These are phyloP conservation scores for Ulmus americana DNA, from an alignment of 331 rosid species.

Conservation along the genomic window DNA sequence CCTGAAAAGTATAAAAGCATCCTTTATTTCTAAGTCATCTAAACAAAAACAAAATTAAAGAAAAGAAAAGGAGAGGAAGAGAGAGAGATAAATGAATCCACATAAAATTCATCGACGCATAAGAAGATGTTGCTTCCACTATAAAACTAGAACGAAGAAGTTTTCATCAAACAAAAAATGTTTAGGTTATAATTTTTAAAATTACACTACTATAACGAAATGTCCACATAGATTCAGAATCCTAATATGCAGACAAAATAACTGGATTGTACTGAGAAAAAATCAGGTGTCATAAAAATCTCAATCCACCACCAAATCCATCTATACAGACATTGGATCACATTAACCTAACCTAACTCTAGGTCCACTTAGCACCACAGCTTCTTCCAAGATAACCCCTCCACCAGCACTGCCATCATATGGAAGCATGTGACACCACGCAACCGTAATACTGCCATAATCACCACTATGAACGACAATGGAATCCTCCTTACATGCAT, in stretches of 20 bases:
- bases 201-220: too few species aligned
- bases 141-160: too few species aligned
- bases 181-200: too few species aligned
- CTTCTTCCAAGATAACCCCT: not conserved
- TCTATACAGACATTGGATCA: not conserved
- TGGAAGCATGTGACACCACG: not conserved
- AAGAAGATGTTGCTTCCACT: too few species aligned
- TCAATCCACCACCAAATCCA: not conserved
- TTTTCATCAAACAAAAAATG: too few species aligned
- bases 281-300: not conserved
- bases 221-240: too few species aligned
- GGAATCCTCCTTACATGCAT: too few species aligned
- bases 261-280: not conserved
- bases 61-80: not conserved
- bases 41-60: not conserved
- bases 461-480: too few species aligned
- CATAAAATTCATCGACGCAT: too few species aligned
- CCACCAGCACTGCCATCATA: not conserved
- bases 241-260: too few species aligned
- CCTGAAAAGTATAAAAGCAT: conserved; percentile 47
- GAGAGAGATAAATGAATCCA: not conserved
- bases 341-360: not conserved
- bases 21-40: conserved; percentile 9
- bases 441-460: not conserved
- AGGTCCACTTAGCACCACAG: not conserved